phyloP scores from a whole-genome alignment of 1,284 basidiomycete genomes.

The Fomitopsis palustris region DNA sequence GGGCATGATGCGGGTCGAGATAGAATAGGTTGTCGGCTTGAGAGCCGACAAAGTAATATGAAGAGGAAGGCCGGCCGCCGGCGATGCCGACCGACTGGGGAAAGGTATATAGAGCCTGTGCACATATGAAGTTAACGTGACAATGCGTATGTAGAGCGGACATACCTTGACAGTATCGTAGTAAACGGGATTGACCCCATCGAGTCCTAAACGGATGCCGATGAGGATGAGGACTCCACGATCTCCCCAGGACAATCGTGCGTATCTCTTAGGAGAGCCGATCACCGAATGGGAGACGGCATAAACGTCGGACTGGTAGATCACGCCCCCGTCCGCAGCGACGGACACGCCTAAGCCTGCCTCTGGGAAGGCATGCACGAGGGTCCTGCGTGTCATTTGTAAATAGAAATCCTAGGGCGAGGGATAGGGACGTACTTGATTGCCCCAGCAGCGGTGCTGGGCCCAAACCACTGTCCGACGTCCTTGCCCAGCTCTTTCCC shows the following conservation, averaged over 20 bases:
- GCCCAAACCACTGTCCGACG: slow-evolving; percentile 97
- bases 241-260: slow-evolving; percentile 64
- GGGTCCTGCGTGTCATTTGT: slow-evolving; percentile 44
- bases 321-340: slow-evolving; percentile 65
- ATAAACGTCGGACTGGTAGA: slow-evolving; percentile 87
- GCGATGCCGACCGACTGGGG: slow-evolving; percentile 96
- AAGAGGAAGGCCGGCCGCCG: slow-evolving; percentile 91
- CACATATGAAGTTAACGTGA: slow-evolving; percentile 2
- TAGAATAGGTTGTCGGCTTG: slow-evolving; percentile 93
- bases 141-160: slow-evolving; percentile 2
- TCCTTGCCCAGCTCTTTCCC: slow-evolving; percentile 95
- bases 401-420: slow-evolving; percentile 1
- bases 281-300: slow-evolving; percentile 62
- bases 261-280: slow-evolving; percentile 31
- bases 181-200: slow-evolving; percentile 94
- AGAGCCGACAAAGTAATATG: slow-evolving; percentile 95
- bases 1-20: slow-evolving; percentile 91
- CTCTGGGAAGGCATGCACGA: slow-evolving; percentile 79
- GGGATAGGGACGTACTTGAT: slow-evolving; percentile 62
- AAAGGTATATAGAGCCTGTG: slow-evolving; percentile 82
- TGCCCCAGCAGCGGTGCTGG: slow-evolving; percentile 93
- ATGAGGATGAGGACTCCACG: slow-evolving; percentile 86
- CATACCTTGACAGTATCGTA: slow-evolving; percentile 89
- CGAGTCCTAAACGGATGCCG: slow-evolving; percentile 84
- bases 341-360: slow-evolving; percentile 82